phyloP scores from a whole-genome alignment of 768 basidiomycete genomes.

The Podaxis sp. region DNA sequence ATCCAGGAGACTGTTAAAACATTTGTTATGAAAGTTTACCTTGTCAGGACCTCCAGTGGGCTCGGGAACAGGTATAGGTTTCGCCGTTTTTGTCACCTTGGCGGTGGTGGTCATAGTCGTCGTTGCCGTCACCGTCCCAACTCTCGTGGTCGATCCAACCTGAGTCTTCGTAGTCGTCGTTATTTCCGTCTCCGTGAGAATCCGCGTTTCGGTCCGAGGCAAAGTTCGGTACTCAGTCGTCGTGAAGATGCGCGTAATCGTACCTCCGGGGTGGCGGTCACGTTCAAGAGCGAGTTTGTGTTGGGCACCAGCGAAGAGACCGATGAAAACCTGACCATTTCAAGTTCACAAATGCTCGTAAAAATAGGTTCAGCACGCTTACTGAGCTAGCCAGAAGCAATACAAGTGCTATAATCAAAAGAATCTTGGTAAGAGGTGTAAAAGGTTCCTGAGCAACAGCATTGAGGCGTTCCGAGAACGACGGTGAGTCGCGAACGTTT shows the following conservation, averaged over 20 bases:
- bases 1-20: neutral
- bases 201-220: constrained; percentile 36
- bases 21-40: constrained; percentile 30
- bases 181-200: constrained; percentile 40
- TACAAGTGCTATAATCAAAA: constrained; percentile 71
- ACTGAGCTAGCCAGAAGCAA: constrained; percentile 78
- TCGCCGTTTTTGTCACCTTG: constrained; percentile 34
- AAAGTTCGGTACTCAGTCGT: constrained; percentile 22
- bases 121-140: constrained; percentile 25
- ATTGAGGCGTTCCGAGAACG: constrained; percentile 49
- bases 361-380: constrained; percentile 18
- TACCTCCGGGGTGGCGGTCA: constrained; percentile 29
- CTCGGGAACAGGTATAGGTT: constrained; percentile 42
- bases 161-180: constrained; percentile 36
- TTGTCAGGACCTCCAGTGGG: constrained; percentile 56
- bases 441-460: constrained; percentile 72
- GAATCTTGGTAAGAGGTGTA: constrained; percentile 79
- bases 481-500: constrained; percentile 21
- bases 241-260: constrained; percentile 3
- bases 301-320: constrained; percentile 88
- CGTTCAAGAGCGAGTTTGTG: constrained; percentile 65
- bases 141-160: constrained; percentile 19
- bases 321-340: constrained; percentile 69
- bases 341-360: neutral
- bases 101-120: constrained; percentile 25